Percentiles rank a stretch among this genome's conserved stretches.
phyloP scores from a whole-genome alignment of 129 eudicot species.

The Lactuca sativa region DNA sequence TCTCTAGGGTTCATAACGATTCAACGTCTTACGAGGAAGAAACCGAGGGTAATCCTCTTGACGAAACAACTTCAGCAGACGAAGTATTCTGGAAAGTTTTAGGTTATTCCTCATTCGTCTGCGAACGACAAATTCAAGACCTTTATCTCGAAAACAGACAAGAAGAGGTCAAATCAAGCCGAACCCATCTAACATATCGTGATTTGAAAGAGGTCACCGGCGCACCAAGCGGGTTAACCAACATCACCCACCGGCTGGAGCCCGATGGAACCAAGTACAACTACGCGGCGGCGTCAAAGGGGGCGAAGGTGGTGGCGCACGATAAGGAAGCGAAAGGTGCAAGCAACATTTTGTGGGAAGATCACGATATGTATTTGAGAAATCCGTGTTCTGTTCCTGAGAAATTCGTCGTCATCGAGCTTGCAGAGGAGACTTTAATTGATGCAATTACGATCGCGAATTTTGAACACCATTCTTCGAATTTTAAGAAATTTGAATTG shows the following conservation, averaged over 20 bases:
- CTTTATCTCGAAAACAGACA: constrained; percentile 22
- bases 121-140: constrained; percentile 42
- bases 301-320: constrained; percentile 88
- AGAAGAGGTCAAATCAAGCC: constrained; percentile 35
- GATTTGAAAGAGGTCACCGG: constrained; percentile 48
- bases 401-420: constrained; percentile 80
- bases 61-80: constrained; percentile 32
- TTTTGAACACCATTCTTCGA: constrained; percentile 88
- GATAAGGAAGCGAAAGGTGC: constrained; percentile 95
- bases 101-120: constrained; percentile 39
- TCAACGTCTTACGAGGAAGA: constrained; percentile 23
- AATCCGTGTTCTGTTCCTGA: constrained; percentile 89
- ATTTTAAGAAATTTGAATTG: constrained; percentile 75
- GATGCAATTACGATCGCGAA: constrained; percentile 82
- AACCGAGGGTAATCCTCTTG: constrained; percentile 24
- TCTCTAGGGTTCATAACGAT: constrained; percentile 36
- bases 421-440: constrained; percentile 78
- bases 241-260: constrained; percentile 90
- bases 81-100: constrained; percentile 45
- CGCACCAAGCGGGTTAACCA: constrained; percentile 39
- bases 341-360: constrained; percentile 64
- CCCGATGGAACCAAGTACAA: constrained; percentile 92
- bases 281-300: constrained; percentile 82
- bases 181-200: constrained; percentile 36
- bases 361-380: constrained; percentile 83